Evolutionary conservation across 2,329 filamentous ascomycete species (phyloP), one percentile per base, ranked within the genome.

Genomic region (Neofusicoccum kwambonambiense): DNA sequence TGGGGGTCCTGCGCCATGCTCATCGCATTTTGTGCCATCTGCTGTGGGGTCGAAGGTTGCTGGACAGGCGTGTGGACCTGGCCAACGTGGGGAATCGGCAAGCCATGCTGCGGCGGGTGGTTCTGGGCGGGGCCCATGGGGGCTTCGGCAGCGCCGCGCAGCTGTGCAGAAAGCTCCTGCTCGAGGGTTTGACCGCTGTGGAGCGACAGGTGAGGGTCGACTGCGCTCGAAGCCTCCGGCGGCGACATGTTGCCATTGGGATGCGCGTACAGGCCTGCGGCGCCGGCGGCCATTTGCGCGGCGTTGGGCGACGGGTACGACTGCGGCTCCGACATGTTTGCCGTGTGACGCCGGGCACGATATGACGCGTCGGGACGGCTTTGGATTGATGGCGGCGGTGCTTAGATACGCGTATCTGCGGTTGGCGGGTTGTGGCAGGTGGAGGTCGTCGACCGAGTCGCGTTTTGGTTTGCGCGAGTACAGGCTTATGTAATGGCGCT

Each of bases 21-120:
- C 75, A 78, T 77, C 31, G 76, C 75, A 6, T 74, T 71, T 50
- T 73, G 75, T 15, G 75, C 76, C 75, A 78, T 77, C 62, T 77
- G 75, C 65, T 78, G 76, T 5, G 75, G 75, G 12, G 75, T 77
- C 58, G 76, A 75, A 17, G 73, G 73, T 6, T 75, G 75, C 9
- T 75, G 73, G 63, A 71, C 68, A 11, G 71, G 74, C 6, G 72
- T 71, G 64, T 76, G 75, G 62, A 76, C 75, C 56, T 76, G 75
- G 13, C 65, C 72, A 72, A 67, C 77, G 74, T 66, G 67, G 62
- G 39, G 72, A 67, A 67, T 76, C 67, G 39, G 70, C 65, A 64
- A 19, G 39, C 71, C 68, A 49, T 69, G 68, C 70, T 75, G 72
- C 52, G 74, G 72, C 31, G 73, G 68, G 51, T 72, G 71, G 50